Conservation (phyloP, 441 rosid genomes). For the Rhodomyrtus psidioides region DNA sequence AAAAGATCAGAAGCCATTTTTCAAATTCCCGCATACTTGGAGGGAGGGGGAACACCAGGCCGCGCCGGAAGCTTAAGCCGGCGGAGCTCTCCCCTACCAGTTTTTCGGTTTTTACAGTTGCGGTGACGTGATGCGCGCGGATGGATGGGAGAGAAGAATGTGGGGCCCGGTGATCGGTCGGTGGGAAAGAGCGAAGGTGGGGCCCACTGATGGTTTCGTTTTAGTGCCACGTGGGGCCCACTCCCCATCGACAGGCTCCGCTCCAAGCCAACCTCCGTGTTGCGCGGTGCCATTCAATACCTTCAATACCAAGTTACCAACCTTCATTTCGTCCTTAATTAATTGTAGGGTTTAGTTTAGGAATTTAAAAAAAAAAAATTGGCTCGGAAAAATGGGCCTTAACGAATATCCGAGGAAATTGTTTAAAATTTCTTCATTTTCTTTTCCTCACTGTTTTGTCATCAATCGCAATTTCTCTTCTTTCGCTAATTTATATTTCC, state of each 20-base stretch:
- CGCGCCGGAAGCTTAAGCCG: background rate
- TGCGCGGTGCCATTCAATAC: background rate
- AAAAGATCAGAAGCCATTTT: background rate
- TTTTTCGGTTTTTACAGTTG: background rate
- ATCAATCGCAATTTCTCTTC: background rate
- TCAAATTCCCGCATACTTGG: background rate
- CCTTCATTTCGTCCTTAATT: accelerated
- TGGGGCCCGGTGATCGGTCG: background rate
- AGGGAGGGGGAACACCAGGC: background rate
- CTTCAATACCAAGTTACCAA: too few species aligned
- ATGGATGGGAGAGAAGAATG: background rate
- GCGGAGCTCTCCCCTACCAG: background rate
- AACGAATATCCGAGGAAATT: background rate
- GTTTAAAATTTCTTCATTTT: background rate
- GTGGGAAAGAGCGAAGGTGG: background rate
- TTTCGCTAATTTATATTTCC: background rate
- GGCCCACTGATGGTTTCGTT: background rate
- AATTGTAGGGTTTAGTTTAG: background rate
- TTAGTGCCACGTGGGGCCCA: background rate
- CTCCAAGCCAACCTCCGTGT: background rate
- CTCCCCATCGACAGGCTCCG: background rate
- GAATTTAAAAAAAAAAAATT: background rate
- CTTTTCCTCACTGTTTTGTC: background rate
- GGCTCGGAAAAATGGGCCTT: accelerated
- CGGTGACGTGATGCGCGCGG: background rate